Percentiles rank a stretch among this genome's conserved stretches.
Conservation (phyloP, 1,284 basidiomycete species). For the Marasmius oreades region DNA sequence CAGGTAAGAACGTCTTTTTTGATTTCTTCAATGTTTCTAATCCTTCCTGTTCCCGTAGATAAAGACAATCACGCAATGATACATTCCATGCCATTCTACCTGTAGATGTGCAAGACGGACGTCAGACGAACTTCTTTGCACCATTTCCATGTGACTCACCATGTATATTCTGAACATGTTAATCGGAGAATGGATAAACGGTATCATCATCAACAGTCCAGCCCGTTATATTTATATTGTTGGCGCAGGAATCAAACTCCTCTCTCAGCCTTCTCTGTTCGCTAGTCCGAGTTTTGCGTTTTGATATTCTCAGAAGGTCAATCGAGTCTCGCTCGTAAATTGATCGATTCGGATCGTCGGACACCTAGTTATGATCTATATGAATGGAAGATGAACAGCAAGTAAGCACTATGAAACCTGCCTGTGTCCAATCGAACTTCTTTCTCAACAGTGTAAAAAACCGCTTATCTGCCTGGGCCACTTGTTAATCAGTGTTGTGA, state of each 20-base stretch:
- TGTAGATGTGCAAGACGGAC: neutral
- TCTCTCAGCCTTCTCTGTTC: too few species aligned
- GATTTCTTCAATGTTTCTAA: neutral
- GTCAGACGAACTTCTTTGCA: neutral
- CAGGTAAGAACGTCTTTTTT: slow-evolving; percentile 57
- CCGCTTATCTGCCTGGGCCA: slow-evolving; percentile 77
- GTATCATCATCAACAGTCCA: too few species aligned
- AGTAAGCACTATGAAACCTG: slow-evolving; percentile 23
- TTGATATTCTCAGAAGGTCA: neutral
- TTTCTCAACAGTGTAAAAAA: slow-evolving; percentile 86
- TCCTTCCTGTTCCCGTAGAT: slow-evolving; percentile 25
- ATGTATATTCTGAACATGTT: too few species aligned
- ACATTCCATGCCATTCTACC: neutral
- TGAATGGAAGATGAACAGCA: neutral
- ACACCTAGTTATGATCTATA: neutral
- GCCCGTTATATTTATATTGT: too few species aligned
- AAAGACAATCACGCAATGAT: slow-evolving; percentile 33
- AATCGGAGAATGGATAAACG: too few species aligned
- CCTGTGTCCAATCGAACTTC: slow-evolving; percentile 76
- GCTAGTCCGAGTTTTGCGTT: neutral
- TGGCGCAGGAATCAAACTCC: too few species aligned
- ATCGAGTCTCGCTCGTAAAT: neutral
- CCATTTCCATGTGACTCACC: too few species aligned
- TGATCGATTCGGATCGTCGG: neutral
- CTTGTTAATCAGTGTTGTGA: neutral